These are phyloP conservation scores for Penicillium samsonianum DNA, from an alignment of 495 filamentous ascomycete genomes.

Conservation along the genomic window DNA sequence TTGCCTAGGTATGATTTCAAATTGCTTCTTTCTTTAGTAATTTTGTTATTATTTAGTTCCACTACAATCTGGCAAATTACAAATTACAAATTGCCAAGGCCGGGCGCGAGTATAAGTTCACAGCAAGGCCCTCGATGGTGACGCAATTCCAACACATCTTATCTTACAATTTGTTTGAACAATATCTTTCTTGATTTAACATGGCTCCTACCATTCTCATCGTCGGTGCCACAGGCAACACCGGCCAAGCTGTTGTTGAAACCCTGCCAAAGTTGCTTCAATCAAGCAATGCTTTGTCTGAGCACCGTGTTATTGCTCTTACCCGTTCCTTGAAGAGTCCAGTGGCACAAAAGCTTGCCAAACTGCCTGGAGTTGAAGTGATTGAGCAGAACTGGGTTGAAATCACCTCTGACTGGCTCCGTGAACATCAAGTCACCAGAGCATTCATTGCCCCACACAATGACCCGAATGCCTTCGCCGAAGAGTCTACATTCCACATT, in stretches of 20 bases:
- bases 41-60: too few species aligned
- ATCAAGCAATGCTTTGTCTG: slow-evolving; percentile 26
- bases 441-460: slow-evolving; percentile 48
- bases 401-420: slow-evolving; percentile 46
- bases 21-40: too few species aligned
- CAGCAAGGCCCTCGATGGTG: not conserved
- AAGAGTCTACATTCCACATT: slow-evolving; percentile 44
- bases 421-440: slow-evolving; percentile 38
- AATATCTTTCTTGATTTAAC: not conserved
- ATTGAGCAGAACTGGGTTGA: slow-evolving; percentile 46
- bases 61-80: too few species aligned
- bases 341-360: slow-evolving; percentile 38
- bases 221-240: slow-evolving; percentile 43
- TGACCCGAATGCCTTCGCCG: slow-evolving; percentile 41
- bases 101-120: not conserved
- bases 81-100: not conserved
- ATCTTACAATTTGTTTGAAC: not conserved
- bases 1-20: too few species aligned
- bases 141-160: not conserved
- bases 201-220: slow-evolving; percentile 22
- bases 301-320: slow-evolving; percentile 40
- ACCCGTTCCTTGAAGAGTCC: slow-evolving; percentile 37
- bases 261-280: slow-evolving; percentile 37
- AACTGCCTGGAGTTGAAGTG: slow-evolving; percentile 40
- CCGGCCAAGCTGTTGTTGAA: slow-evolving; percentile 34